phyloP scores from a whole-genome alignment of 192 early-diverging fungal species.

The Pilaira anomala region DNA sequence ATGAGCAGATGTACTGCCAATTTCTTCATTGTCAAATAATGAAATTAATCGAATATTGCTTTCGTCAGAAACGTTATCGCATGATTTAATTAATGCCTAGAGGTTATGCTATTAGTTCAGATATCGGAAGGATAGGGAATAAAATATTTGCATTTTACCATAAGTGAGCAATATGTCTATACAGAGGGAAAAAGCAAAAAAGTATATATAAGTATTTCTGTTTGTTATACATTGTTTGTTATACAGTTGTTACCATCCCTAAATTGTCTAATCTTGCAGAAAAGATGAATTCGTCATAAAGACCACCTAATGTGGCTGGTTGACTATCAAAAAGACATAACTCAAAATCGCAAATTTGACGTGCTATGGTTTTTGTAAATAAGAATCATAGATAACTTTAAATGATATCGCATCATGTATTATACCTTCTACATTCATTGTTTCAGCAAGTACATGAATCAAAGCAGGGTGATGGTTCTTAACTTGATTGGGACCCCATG shows the following conservation, averaged over 20 bases:
- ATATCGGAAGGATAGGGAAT: no score
- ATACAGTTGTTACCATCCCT: constrained; percentile 54
- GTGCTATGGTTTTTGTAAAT: constrained; percentile 34
- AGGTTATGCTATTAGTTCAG: no score
- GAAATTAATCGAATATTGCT: constrained; percentile 78
- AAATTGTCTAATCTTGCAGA: constrained; percentile 93
- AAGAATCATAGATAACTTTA: no score
- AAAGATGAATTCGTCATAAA: constrained; percentile 89
- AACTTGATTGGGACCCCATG: constrained; percentile 22
- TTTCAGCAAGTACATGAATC: constrained; percentile 71
- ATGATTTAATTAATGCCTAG: constrained; percentile 49
- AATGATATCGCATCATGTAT: not conserved
- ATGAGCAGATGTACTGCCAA: constrained; percentile 88
- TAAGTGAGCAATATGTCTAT: constrained; percentile 77
- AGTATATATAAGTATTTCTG: no score
- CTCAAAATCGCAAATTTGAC: constrained; percentile 92
- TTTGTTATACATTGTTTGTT: no score
- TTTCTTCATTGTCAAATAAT: constrained; percentile 98
- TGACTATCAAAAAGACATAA: constrained; percentile 97
- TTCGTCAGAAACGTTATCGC: constrained; percentile 55
- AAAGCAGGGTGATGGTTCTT: constrained; percentile 81
- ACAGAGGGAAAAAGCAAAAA: no score
- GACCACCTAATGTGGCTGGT: constrained; percentile 82
- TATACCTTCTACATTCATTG: constrained; percentile 63
- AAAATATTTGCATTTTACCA: no score